Evolutionary conservation across 2,329 filamentous ascomycete species (phyloP).

Genomic region (Pyrenochaeta sp.): DNA sequence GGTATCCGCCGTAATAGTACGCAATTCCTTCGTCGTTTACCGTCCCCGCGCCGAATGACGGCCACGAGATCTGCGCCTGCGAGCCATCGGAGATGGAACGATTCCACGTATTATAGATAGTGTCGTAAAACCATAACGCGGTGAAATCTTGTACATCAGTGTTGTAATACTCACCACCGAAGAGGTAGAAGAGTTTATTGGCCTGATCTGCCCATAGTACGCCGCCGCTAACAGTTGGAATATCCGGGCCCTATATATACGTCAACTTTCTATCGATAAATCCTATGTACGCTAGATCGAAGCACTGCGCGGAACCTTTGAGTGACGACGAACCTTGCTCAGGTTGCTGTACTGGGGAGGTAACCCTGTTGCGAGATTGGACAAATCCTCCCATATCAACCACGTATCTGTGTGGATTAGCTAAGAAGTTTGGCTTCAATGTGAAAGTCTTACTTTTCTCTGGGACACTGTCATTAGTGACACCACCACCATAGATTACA

Average conservation of each 20-base stretch:
- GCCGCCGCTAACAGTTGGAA: conserved; percentile 58
- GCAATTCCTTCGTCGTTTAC: conserved; percentile 41
- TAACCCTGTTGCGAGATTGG: conserved; percentile 15
- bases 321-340: conserved; percentile 11
- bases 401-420: conserved; percentile 53
- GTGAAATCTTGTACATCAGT: conserved; percentile 47
- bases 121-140: conserved; percentile 63
- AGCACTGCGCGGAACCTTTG: background rate
- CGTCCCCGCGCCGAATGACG: conserved; percentile 23
- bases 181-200: conserved; percentile 69
- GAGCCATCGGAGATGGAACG: conserved; percentile 42
- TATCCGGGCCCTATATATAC: conserved; percentile 60
- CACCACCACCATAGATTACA: conserved; percentile 55
- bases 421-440: background rate
- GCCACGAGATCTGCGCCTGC: conserved; percentile 18
- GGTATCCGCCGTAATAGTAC: conserved; percentile 69
- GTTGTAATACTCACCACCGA: conserved; percentile 62
- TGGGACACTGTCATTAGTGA: conserved; percentile 57
- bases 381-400: conserved; percentile 64
- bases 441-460: conserved; percentile 44
- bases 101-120: conserved; percentile 62
- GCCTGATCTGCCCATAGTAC: conserved; percentile 65
- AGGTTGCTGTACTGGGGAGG: conserved; percentile 20
- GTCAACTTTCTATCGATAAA: conserved; percentile 52
- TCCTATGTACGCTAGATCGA: too few species aligned